Evolutionary conservation across 257 asterid genomes (phyloP), one percentile per base, ranked within the genome.

Genomic region (Capsicum rhomboideum): DNA sequence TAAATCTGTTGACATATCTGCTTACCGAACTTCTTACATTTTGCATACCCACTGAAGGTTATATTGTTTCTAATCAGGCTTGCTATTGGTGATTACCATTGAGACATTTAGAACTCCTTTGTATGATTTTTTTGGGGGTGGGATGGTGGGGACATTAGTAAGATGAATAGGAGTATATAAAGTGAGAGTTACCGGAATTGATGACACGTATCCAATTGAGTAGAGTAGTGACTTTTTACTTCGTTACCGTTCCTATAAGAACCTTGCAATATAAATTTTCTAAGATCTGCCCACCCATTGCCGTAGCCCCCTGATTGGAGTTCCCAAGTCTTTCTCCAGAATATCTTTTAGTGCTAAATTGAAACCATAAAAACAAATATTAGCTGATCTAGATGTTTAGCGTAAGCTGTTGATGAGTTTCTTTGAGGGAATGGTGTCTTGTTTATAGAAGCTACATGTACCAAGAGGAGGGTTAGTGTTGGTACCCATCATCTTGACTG

Each of bases 21-120:
- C 92, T 89, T 89, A 89, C 92, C 90, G 92, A 89, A 89, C 79
- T 89, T 87, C 92, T 89, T 64, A 87, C 83, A 87, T 87, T 81
- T 18, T 49, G 72, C 42, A 64, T 5, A 12, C 40, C 13, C 4
- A 3, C 1, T 11, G 0, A 64, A 13, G n/a, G 4, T 14, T 64
- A 44, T 64, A 18, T 52, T 53, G 59, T 56, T 20, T 20, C 3
- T 13, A 13, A 13, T 6, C 72, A 6, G 6, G 72, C 72, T 29
- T 64, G 37, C 44, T 64, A 14, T 64, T 23, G 16, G 37, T 61
- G 37, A 26, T 61, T 61, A 12, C 11, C 69, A 17, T 61, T 2
- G 37, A 10, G 69, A 61, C 37, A 26, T 17, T 8, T 26, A 61
- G 68, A 61, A 12, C 23, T 61, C 28, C 9, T 23, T 23, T 64